These are phyloP conservation scores for Xylariales sp. DNA, from an alignment of 2,329 filamentous ascomycete genomes.

Conservation along the genomic window DNA sequence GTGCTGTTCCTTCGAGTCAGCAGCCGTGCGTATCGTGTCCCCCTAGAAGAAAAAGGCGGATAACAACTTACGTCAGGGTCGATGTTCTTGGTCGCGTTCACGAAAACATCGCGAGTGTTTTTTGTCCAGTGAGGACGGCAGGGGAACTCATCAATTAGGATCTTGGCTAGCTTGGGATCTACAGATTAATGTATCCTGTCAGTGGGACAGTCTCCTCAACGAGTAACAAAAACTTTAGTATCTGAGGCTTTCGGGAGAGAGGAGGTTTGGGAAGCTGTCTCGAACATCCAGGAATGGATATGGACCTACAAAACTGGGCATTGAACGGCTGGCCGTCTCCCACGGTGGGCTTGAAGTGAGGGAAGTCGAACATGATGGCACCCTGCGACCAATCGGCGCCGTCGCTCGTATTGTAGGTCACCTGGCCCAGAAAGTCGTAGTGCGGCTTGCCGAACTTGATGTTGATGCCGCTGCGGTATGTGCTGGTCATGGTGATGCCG, in stretches of 20 bases:
- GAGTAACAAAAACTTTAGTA: too few species aligned
- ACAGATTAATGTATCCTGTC: background rate
- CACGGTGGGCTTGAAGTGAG: conserved; percentile 37
- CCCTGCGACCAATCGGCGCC: conserved; percentile 44
- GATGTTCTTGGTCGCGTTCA: conserved; percentile 39
- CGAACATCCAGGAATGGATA: too few species aligned
- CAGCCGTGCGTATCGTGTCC: too few species aligned
- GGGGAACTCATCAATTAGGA: conserved; percentile 44
- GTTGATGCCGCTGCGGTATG: conserved; percentile 48
- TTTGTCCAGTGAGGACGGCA: conserved; percentile 51
- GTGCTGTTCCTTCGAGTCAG: conserved; percentile 26
- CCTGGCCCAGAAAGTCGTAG: conserved; percentile 44
- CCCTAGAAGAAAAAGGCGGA: too few species aligned
- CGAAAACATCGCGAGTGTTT: conserved; percentile 44
- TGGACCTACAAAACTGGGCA: conserved; percentile 41
- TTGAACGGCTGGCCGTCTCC: conserved; percentile 44
- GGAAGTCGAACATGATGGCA: conserved; percentile 51
- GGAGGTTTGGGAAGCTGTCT: too few species aligned
- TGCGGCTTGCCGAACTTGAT: conserved; percentile 48
- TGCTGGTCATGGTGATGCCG: conserved; percentile 42
- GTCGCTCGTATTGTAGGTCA: conserved; percentile 41
- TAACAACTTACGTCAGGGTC: conserved; percentile 38
- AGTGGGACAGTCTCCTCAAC: background rate
- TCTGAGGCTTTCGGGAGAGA: too few species aligned
- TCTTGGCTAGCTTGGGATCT: conserved; percentile 40